These are phyloP conservation scores for Plasmopara viticola DNA, from an alignment of 352 stramenopile genomes.

Conservation along the genomic window DNA sequence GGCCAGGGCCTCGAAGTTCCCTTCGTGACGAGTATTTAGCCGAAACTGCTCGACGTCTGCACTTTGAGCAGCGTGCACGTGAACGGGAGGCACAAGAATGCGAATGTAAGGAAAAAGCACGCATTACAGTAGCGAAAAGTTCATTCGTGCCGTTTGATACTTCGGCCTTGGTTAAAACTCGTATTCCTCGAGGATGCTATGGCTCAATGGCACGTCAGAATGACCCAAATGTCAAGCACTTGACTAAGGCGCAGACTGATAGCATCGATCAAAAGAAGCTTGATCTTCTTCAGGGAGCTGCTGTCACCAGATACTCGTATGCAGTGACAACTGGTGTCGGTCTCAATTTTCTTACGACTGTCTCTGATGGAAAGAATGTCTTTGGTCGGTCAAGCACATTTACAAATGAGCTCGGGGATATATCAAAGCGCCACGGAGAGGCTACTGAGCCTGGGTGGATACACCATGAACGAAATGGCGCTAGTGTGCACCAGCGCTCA, in stretches of 20 bases:
- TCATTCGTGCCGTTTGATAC: conserved; percentile 36
- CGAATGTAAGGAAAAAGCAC: conserved; percentile 13
- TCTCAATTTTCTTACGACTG: conserved; percentile 45
- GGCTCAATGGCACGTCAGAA: conserved; percentile 33
- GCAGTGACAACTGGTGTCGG: conserved; percentile 48
- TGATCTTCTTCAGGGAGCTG: conserved; percentile 30
- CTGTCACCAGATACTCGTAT: conserved; percentile 68
- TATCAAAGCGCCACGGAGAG: conserved; percentile 59
- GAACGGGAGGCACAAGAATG: conserved; percentile 25
- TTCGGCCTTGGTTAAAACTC: conserved; percentile 22
- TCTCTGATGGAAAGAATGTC: conserved; percentile 47
- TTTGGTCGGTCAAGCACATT: conserved; percentile 66
- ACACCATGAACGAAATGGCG: conserved; percentile 46
- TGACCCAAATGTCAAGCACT: conserved; percentile 43
- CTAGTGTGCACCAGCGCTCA: conserved; percentile 54
- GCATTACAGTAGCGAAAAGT: conserved; percentile 27
- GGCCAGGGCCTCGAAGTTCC: conserved; percentile 34
- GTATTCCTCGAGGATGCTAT: conserved; percentile 51
- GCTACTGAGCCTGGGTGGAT: conserved; percentile 50
- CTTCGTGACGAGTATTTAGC: conserved; percentile 37
- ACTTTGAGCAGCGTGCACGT: conserved; percentile 26
- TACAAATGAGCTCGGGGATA: conserved; percentile 62
- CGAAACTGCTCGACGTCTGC: conserved; percentile 34
- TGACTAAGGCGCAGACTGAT: conserved; percentile 62
- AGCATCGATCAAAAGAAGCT: conserved; percentile 72